These are phyloP conservation scores for Helianthus annuus DNA, from an alignment of 129 eudicot genomes.

Conservation along the genomic window DNA sequence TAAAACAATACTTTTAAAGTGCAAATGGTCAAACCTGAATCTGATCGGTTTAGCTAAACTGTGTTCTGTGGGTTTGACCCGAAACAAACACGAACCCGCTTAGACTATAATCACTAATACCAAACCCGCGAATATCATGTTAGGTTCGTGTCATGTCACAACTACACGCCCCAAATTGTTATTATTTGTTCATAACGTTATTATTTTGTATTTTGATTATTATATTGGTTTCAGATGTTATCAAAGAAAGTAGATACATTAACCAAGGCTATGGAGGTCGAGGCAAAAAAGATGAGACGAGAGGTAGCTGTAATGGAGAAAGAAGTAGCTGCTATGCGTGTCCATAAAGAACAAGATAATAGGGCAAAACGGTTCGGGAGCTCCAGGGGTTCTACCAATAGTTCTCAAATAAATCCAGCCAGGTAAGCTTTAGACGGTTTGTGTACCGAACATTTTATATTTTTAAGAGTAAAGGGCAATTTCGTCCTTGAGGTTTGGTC, in stretches of 20 bases:
- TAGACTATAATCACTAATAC: too few species aligned
- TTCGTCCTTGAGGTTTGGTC: too few species aligned
- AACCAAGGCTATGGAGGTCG: slow-evolving; percentile 92
- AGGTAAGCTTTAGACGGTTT: slow-evolving; percentile 42
- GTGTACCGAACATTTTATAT: neutral
- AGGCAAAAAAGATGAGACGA: slow-evolving; percentile 92
- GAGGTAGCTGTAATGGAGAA: slow-evolving; percentile 97
- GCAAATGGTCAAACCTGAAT: too few species aligned
- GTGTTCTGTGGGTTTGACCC: too few species aligned
- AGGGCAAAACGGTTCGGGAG: slow-evolving; percentile 70
- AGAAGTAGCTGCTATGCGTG: slow-evolving; percentile 91
- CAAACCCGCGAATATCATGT: too few species aligned
- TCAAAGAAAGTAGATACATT: slow-evolving; percentile 88
- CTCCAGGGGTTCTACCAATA: slow-evolving; percentile 56
- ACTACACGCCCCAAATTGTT: neutral
- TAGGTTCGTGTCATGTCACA: too few species aligned
- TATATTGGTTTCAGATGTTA: slow-evolving; percentile 55
- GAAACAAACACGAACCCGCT: too few species aligned
- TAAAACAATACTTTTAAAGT: too few species aligned
- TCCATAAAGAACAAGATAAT: slow-evolving; percentile 82
- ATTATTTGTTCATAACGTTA: slow-evolving; percentile 16
- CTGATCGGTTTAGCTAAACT: too few species aligned
- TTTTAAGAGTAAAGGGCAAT: neutral
- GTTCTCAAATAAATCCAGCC: slow-evolving; percentile 63
- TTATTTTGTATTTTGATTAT: slow-evolving; percentile 1